Base-by-base conservation (phyloP, 495 filamentous ascomycete genomes). In the Aspergillus hancockii region DNA sequence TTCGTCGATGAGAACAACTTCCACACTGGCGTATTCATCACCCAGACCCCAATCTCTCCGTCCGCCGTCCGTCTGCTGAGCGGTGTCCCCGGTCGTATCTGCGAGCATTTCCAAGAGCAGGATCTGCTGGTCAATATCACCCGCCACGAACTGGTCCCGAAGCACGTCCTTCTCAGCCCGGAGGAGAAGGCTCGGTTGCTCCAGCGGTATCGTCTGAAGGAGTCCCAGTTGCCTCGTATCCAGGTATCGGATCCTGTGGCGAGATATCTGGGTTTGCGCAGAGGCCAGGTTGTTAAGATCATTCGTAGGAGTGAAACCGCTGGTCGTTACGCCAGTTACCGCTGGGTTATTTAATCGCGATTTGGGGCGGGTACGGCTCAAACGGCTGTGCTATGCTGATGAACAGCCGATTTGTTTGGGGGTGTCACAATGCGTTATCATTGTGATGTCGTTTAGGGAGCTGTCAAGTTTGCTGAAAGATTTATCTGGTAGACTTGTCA, bases 41-140 rank as follows among this genome's bases (percentile, higher is more conserved):
- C 90, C 25, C 81, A 85, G 63, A 86, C 85, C n/a, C 79, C 90
- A 23, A 88, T 96, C 57, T 93, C 91, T 0, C 80, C 90, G 5
- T 87, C 92, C 25, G 94, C 92, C 40, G 69, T 81, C 31, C 76
- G 78, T 55, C 70, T 79, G 46, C 83, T 95, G 67, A 93, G 90
- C 74, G 85, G 91, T 64, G 85, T 96, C 62, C 86, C 89, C 81
- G 63, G 66, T 83, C 89, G 74, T 40, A 85, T 90, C 65, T 90
- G 97, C 67, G 94, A 98, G 80, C 89, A 89, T 65, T 98, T 98
- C 82, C 81, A 92, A 59, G 95, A 98, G 77, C 87, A 92, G 75
- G 93, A 98, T 75, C 75, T 98, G 67, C 82, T 98, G 47, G 92
- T 98, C 69, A 98, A 98, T 75, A 98, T 98, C 73, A 98, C 93